Base-by-base conservation (phyloP, 805 yeast species). In the Starmera caribaea region DNA sequence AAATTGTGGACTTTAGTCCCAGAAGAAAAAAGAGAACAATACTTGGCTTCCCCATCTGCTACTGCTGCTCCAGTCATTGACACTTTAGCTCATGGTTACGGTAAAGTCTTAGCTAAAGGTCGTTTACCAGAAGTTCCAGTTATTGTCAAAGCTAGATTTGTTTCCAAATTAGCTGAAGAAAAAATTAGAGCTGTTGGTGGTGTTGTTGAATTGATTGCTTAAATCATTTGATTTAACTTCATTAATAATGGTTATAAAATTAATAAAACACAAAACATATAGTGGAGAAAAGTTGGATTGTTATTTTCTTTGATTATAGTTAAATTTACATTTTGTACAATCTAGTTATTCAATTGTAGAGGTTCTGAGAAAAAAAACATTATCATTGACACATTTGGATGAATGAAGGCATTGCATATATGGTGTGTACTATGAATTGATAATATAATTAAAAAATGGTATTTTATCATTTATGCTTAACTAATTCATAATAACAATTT, bases 141-240 rank as follows among this genome's bases (percentile, higher is more conserved):
- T 69, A 88, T 92, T 62, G 97, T 92, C 69, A 90, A 86, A 77
- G 98, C 99, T 59, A 90, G 99, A 84, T 92, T 82, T 69, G 99
- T 92, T 62, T 88, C 97, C 62, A 83, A 89, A 76, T 82, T 88
- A 69, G 99, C 99, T 69, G 99, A 92, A 82, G 89, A 92, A 79
- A 92, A 90, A 81, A 92, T 92, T 80, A 87, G 85, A 81, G 97
- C 95, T 68, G 99, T 82, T 68, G 99, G 99, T 77, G 99, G 99
- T 85, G 98, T 85, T 68, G 94, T 92, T 71, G 98, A 92, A 80
- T 85, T 92, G 69, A 74, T 92, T 70, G 99, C 98, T 74, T 92
- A 87, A 83, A 53, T 60, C 41, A 35, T 38, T 35, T 60, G 42
- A 35, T 38, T 35, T 36, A 21, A 21, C 32, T 26, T 30, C 32